phyloP scores from a whole-genome alignment of 169 alveolate species.

The Plasmodium falciparum region DNA sequence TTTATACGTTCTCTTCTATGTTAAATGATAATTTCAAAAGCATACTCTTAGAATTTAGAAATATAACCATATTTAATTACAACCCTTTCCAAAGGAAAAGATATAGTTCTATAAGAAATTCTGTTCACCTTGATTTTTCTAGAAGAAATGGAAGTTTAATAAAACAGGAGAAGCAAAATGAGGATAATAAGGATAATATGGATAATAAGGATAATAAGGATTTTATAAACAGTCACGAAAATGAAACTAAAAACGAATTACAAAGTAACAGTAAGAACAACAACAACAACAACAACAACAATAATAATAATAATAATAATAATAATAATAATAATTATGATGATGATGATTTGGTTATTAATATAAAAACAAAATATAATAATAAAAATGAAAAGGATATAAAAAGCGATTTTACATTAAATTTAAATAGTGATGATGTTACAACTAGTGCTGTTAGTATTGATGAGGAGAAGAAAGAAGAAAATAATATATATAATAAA shows the following conservation, averaged over 20 bases:
- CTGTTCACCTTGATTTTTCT: background rate
- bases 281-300: background rate
- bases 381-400: background rate
- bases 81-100: slow-evolving; percentile 16
- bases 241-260: background rate
- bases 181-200: background rate
- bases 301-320: too few species aligned
- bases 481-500: background rate
- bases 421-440: background rate
- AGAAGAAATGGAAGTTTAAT: background rate
- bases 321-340: background rate
- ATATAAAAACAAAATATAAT: slow-evolving; percentile 1
- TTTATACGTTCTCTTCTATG: slow-evolving; percentile 43
- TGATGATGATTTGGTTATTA: slow-evolving; percentile 26
- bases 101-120: slow-evolving; percentile 1
- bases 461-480: background rate
- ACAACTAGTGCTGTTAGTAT: background rate
- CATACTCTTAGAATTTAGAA: slow-evolving; percentile 57
- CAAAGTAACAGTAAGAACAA: background rate
- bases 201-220: background rate
- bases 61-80: slow-evolving; percentile 40
- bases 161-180: background rate
- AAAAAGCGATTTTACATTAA: slow-evolving; percentile 3
- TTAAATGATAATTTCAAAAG: slow-evolving; percentile 41
- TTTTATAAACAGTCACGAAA: background rate